phyloP scores from a whole-genome alignment of 1,284 basidiomycete genomes.

The Leucoagaricus sp. region DNA sequence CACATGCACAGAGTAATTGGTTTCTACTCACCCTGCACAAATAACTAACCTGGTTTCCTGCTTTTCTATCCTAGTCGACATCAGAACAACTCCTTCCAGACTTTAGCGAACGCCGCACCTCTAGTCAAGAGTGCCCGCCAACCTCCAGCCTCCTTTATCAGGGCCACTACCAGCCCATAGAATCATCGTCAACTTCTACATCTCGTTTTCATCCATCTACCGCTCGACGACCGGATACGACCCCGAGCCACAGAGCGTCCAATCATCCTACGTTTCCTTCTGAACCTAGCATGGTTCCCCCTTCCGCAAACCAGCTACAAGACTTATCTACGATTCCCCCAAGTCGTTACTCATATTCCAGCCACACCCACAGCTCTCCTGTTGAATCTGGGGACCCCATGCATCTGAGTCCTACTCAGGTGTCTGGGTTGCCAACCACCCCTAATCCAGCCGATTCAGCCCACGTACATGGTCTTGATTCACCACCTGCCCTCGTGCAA shows the following conservation, averaged over 20 bases:
- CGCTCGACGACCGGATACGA: background rate
- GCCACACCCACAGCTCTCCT: background rate
- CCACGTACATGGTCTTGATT: constrained; percentile 10
- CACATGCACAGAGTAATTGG: constrained; percentile 11
- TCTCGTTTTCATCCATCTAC: background rate
- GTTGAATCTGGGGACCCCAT: background rate
- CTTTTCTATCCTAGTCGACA: background rate
- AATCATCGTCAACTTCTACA: background rate
- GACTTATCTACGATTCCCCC: background rate
- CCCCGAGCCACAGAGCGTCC: background rate
- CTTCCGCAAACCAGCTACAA: background rate
- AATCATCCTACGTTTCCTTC: background rate
- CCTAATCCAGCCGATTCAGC: constrained; percentile 5
- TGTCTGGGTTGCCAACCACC: constrained; percentile 1
- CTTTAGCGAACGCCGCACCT: background rate
- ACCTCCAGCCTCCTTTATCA: background rate
- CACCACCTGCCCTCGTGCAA: constrained; percentile 16
- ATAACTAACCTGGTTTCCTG: background rate
- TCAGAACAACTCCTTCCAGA: background rate
- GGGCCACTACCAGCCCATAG: background rate
- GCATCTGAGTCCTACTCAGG: background rate
- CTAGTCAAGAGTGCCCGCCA: background rate
- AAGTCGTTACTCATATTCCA: background rate
- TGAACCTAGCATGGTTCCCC: background rate
- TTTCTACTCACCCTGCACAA: background rate